phyloP scores from a whole-genome alignment of 148 eudicot genomes.

The Chenopodium suecicum region DNA sequence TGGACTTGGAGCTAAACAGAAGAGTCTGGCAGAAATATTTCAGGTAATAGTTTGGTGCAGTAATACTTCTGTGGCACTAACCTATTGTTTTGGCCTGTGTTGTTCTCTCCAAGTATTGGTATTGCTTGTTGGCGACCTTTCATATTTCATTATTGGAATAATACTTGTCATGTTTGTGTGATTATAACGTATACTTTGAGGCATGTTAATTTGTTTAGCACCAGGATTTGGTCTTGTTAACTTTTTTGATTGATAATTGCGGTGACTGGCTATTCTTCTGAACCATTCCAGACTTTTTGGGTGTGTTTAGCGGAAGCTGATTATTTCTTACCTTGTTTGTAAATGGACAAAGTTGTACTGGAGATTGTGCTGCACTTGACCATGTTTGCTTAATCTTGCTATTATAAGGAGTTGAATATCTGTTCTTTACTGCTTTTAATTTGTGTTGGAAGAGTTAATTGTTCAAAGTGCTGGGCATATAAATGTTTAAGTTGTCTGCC shows the following conservation, averaged over 20 bases:
- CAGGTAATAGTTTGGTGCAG: slow-evolving; percentile 51
- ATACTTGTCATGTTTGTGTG: background rate
- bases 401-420: background rate
- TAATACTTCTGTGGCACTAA: background rate
- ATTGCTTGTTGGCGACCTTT: background rate
- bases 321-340: background rate
- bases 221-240: background rate
- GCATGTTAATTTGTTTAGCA: background rate
- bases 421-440: background rate
- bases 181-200: background rate
- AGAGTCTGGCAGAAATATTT: slow-evolving; percentile 89
- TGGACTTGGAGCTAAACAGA: slow-evolving; percentile 87
- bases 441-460: background rate
- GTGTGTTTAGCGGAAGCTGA: background rate
- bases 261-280: background rate
- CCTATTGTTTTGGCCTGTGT: background rate
- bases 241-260: background rate
- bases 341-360: background rate
- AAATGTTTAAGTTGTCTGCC: background rate
- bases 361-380: background rate
- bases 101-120: background rate
- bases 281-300: background rate
- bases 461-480: background rate
- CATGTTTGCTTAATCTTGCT: background rate
- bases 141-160: background rate